A percentile compares a stretch with the other conserved stretches of the same genome.
phyloP scores from a whole-genome alignment of 2,329 filamentous ascomycete genomes.

The Stemphylium beticola region DNA sequence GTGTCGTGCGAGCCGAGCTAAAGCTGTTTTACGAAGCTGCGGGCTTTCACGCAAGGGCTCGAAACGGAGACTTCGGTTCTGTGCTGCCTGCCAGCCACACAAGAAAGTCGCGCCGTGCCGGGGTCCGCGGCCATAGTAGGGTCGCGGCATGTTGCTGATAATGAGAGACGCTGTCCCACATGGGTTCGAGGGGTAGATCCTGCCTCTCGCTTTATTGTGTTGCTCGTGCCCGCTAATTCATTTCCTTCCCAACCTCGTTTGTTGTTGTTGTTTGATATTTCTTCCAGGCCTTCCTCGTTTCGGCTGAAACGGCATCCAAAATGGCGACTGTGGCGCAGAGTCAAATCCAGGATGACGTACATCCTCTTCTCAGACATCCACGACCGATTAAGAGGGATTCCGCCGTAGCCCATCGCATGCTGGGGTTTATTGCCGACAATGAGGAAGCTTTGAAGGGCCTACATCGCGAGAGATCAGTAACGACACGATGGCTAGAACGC shows the following conservation, averaged over 20 bases:
- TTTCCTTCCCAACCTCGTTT: conserved; percentile 12
- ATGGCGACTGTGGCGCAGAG: conserved; percentile 32
- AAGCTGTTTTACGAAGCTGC: conserved; percentile 22
- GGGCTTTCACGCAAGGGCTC: conserved; percentile 26
- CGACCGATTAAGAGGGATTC: conserved; percentile 34
- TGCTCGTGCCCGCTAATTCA: conserved; percentile 18
- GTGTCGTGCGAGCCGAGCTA: conserved; percentile 31
- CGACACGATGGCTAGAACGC: conserved; percentile 37
- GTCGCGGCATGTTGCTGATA: conserved; percentile 31
- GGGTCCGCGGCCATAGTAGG: conserved; percentile 17
- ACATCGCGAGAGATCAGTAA: conserved; percentile 32
- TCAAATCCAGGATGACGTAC: conserved; percentile 25
- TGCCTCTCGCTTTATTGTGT: conserved; percentile 25
- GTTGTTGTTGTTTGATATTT: conserved; percentile 12
- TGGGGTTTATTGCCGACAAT: conserved; percentile 31
- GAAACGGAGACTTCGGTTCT: conserved; percentile 28
- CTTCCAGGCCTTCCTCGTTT: conserved; percentile 6
- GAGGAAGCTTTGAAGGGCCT: conserved; percentile 25
- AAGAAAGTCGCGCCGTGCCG: conserved; percentile 27
- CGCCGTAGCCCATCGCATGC: conserved; percentile 36
- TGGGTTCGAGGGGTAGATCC: conserved; percentile 23
- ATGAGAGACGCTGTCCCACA: conserved; percentile 29
- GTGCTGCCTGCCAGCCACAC: conserved; percentile 29
- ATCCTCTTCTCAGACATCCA: conserved; percentile 33
- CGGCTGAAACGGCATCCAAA: conserved; percentile 10